A percentile compares a stretch with the other conserved stretches of the same genome.
phyloP scores from a whole-genome alignment of 2,329 filamentous ascomycete genomes.

The Talaromyces sp. region DNA sequence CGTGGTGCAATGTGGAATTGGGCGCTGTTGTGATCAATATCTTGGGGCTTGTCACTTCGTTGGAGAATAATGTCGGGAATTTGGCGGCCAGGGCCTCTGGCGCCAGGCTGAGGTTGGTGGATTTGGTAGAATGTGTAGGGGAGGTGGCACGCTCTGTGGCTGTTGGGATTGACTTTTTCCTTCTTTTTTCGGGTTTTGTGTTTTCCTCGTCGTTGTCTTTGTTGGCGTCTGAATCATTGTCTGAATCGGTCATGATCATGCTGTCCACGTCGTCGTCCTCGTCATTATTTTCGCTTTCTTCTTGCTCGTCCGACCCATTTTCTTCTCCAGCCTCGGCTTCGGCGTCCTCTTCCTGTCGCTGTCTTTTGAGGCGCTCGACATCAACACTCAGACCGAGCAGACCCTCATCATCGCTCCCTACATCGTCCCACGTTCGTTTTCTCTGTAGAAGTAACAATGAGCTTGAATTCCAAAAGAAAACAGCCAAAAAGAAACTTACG shows the following conservation, averaged over 20 bases:
- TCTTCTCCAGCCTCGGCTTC: constrained; percentile 27
- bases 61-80: constrained; percentile 56
- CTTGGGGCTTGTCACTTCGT: constrained; percentile 58
- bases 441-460: constrained; percentile 30
- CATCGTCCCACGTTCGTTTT: constrained; percentile 86
- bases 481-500: not conserved
- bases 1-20: constrained; percentile 79
- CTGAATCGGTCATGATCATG: constrained; percentile 57
- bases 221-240: constrained; percentile 37
- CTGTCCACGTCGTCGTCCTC: constrained; percentile 64
- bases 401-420: constrained; percentile 48
- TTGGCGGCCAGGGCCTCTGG: constrained; percentile 57
- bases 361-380: constrained; percentile 44
- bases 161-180: constrained; percentile 29
- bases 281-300: constrained; percentile 38
- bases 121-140: constrained; percentile 50
- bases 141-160: constrained; percentile 49
- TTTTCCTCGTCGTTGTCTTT: constrained; percentile 34
- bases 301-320: not conserved
- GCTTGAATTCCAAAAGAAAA: not conserved
- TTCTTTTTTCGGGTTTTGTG: constrained; percentile 16
- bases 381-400: constrained; percentile 43
- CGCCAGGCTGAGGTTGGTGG: constrained; percentile 55
- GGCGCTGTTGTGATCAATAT: constrained; percentile 87
- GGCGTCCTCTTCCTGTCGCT: constrained; percentile 42